Evolutionary conservation across 2,329 filamentous ascomycete genomes (phyloP), one percentile per base, ranked within the genome.

Genomic region (Diaporthe capsici): DNA sequence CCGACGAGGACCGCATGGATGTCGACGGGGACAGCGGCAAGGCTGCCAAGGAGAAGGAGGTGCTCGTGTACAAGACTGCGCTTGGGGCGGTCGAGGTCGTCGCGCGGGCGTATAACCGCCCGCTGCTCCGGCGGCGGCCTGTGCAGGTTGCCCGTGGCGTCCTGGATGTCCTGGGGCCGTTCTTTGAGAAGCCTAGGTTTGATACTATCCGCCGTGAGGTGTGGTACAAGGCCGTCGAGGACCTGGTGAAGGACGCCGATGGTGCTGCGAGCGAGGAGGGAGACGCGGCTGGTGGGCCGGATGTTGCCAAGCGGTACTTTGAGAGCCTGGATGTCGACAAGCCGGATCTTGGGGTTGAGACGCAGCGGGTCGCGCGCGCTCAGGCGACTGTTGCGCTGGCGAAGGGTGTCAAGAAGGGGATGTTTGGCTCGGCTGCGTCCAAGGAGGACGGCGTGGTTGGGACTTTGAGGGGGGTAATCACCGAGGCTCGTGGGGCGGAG

Each of bases 1-100:
- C 82, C 10, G 88, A 89, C 44, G 90, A 90, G 61, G 91, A 93
- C 77, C 88, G 88, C 74, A 95, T 95, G 93, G 93, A 95, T 25
- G 85, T 94, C 31, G 92, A 94, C 3, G 42, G 58, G 80, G 84
- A 87, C 49, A 82, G 80, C 20, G 82, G 84, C 42, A 84, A 84
- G 75, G 2, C 71, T 67, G 47, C 71, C 51, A 49, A 75, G 68
- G 20, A 79, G 78, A 44, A 55, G 75, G 86, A 88, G 49, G 84
- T 88, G 51, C 77, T 85, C 0, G 82, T 84, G 12, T 84, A 83
- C 13, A 84, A 84, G 76, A 88, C 88, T 8, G 85, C 86, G 0
- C 86, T 85, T 51, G 87, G 86, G n/a, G 89, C 86, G 0, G 78
- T 91, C 3, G 88, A 90, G 78, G 88, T 87, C 0, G 80, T 89